Evolutionary conservation across 768 basidiomycete genomes (phyloP).

Genomic region (Hortiboletus campestris): DNA sequence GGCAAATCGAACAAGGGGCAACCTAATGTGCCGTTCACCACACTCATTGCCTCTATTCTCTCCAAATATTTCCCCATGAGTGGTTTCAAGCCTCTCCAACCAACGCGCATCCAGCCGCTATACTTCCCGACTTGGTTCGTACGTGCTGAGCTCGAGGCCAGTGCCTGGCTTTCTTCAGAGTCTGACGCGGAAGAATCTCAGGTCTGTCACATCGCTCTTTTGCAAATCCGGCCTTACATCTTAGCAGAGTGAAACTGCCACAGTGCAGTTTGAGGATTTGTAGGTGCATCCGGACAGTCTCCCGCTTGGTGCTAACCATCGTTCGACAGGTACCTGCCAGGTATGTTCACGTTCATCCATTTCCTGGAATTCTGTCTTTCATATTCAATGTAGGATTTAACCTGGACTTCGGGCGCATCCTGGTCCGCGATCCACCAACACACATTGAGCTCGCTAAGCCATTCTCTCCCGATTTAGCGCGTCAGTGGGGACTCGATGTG

Average conservation of each 20-base stretch:
- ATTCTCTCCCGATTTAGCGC: slow-evolving; percentile 47
- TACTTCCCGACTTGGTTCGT: slow-evolving; percentile 68
- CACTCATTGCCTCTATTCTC: slow-evolving; percentile 30
- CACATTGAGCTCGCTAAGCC: slow-evolving; percentile 35
- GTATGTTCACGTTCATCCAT: slow-evolving; percentile 11
- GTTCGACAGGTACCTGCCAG: slow-evolving; percentile 29
- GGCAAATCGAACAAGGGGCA: slow-evolving; percentile 12
- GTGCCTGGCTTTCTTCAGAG: slow-evolving; percentile 26
- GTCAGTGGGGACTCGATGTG: slow-evolving; percentile 49
- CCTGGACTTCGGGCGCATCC: slow-evolving; percentile 41
- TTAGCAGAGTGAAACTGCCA: slow-evolving; percentile 32
- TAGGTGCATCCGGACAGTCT: slow-evolving; percentile 34
- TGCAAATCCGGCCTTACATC: slow-evolving; percentile 3
- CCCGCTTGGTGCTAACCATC: slow-evolving; percentile 11
- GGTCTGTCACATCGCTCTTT: slow-evolving; percentile 12
- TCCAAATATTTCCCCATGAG: slow-evolving; percentile 39
- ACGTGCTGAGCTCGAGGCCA: slow-evolving; percentile 49
- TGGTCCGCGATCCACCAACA: slow-evolving; percentile 34
- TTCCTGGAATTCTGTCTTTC: not conserved
- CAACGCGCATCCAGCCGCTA: slow-evolving; percentile 47
- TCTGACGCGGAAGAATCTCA: slow-evolving; percentile 25
- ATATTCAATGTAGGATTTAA: slow-evolving; percentile 14
- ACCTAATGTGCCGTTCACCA: slow-evolving; percentile 20
- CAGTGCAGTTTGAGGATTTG: slow-evolving; percentile 43
- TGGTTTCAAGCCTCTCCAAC: slow-evolving; percentile 40